These are phyloP conservation scores for Protomyces arabidopsidicola DNA, from an alignment of 1,139 yeast species.

Conservation along the genomic window DNA sequence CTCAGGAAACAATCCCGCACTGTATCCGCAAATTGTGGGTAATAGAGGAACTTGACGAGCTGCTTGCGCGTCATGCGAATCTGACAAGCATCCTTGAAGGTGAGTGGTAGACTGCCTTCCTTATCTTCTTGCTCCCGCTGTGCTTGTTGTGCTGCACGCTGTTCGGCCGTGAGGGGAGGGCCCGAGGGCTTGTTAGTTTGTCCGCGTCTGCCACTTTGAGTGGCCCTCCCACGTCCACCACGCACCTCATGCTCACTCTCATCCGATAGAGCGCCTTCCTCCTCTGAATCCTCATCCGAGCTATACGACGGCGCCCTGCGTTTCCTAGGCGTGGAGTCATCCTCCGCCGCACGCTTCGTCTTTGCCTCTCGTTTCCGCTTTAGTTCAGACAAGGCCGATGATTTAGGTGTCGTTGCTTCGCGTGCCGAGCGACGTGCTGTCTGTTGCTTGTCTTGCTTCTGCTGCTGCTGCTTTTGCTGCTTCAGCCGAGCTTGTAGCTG, in stretches of 20 bases:
- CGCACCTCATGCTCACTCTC: constrained; percentile 38
- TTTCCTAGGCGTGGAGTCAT: constrained; percentile 32
- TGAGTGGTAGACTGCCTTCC: constrained; percentile 38
- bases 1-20: constrained; percentile 62
- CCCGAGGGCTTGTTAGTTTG: background rate
- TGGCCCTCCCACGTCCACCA: constrained; percentile 30
- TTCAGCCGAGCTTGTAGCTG: constrained; percentile 76
- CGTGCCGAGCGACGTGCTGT: constrained; percentile 32
- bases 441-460: constrained; percentile 35
- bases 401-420: constrained; percentile 42
- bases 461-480: constrained; percentile 43
- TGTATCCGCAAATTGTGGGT: constrained; percentile 69
- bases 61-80: constrained; percentile 72
- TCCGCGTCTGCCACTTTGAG: constrained; percentile 32
- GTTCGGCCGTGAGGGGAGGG: background rate
- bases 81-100: constrained; percentile 59
- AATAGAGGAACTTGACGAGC: constrained; percentile 69
- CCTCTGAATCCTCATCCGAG: constrained; percentile 37
- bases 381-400: constrained; percentile 70
- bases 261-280: constrained; percentile 45
- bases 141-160: background rate
- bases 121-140: constrained; percentile 35
- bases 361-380: constrained; percentile 75
- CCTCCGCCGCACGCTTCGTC: constrained; percentile 33
- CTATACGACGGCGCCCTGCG: constrained; percentile 13